Conservation (phyloP, 1,284 basidiomycete species). For the Malassezia dermatis region DNA sequence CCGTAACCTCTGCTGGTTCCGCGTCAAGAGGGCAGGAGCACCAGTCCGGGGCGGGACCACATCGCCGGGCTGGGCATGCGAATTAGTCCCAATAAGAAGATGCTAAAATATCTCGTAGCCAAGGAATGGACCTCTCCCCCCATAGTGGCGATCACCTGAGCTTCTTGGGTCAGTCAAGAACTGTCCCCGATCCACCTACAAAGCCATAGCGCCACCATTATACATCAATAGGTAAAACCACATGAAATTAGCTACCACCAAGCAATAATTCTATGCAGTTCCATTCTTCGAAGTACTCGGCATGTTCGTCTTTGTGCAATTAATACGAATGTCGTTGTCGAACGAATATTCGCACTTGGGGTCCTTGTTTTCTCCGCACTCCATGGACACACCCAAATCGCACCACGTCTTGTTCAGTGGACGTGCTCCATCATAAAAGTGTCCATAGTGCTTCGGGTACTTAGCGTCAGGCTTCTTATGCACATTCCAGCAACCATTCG, state of each 20-base stretch:
- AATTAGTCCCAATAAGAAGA: background rate
- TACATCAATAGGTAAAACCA: no score
- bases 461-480: conserved; percentile 2
- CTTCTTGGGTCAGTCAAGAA: no score
- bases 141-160: no score
- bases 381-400: background rate
- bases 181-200: no score
- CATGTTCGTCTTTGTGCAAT: conserved; percentile 5
- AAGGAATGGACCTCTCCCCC: no score
- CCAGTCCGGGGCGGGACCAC: background rate
- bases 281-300: background rate
- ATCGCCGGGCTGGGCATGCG: background rate
- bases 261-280: background rate
- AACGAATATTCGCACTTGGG: background rate
- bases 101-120: no score
- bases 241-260: background rate
- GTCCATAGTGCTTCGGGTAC: conserved; percentile 1
- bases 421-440: conserved; percentile 13
- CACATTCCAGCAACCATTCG: conserved; percentile 12
- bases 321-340: background rate
- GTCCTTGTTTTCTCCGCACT: conserved; percentile 7
- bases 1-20: background rate
- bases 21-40: background rate
- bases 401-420: conserved; percentile 7
- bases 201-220: no score